Evolutionary conservation across 768 basidiomycete genomes (phyloP), one percentile per base, ranked within the genome.

Genomic region (Cyclocybe cylindracea): DNA sequence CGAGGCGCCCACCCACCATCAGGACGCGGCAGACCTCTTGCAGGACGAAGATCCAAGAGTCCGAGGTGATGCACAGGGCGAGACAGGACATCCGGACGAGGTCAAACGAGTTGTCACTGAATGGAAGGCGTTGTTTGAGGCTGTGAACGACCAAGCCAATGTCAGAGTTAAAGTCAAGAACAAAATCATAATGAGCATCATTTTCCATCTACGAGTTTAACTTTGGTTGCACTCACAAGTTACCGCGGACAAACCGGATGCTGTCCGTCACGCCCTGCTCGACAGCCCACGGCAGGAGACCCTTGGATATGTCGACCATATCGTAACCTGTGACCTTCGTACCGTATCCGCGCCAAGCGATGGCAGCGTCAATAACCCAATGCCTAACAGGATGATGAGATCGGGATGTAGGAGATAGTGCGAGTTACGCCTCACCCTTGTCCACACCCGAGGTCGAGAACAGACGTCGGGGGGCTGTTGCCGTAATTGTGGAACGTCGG

Each of bases 361-460:
- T 71, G 7, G 85, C 84, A 3, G 89, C 84, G 36, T 85, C 76
- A 0, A 80, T 55, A 6, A 85, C 77, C 89, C 89, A 91, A 39
- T n/a, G 65, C 0, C 68, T 68, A 39, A 10, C 55, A 18, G 14
- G 38, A 36, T 14, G 18, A 19, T 38, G 38, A 46, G 37, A 31
- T 44, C 16, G 40, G 24, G n/a, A 50, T 31, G 4, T 2, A 34
- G 5, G 11, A 14, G 10, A 16, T 24, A 24, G 48, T 10, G 50
- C 16, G 24, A 3, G 37, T 14, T 40, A 51, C n/a, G n/a, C 62
- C 24, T 49, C 48, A 70, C 68, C 88, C 87, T 53, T 80, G 60
- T 5, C 90, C 89, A 62, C 88, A 90, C 1, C 89, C 89, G 6
- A 91, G 67, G 59, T 91, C 89, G 10, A 91, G 77, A 33, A 87